Base-by-base conservation (phyloP, 805 yeast species). In the Yarrowia alimentaria region DNA sequence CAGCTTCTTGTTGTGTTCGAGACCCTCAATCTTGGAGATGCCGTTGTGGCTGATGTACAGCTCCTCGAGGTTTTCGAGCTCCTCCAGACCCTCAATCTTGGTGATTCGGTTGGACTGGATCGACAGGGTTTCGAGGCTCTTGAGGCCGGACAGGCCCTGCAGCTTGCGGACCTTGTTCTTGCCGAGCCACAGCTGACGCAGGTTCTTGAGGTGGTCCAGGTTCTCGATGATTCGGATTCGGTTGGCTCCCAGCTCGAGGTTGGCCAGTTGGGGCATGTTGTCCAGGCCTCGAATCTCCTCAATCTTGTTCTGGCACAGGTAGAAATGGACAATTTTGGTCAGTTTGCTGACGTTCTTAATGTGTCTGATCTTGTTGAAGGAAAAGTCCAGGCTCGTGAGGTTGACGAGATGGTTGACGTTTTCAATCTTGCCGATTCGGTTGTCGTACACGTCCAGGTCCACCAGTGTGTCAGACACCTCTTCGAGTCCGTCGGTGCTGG, bases 211-310 rank as follows among this genome's bases (percentile, higher is more conserved):
- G 0, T 68, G 65, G 16, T 74, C 73, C 58, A 90, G 63, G 31
- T 79, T 78, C 56, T 80, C 83, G 30, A 71, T 34, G 31, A 60
- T 65, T 34, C 77, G 73, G 37, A 88, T 75, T 53, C 79, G 74
- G 66, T 93, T 93, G 18, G 97, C 99, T 10, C 98, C 99, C 31
- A 93, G 72, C 66, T 93, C 99, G 51, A 93, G 69, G 57, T 83
- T 85, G 48, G 68, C 76, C 56, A 93, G 66, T 14, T 77, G 71
- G 1, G 64, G 66, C 53, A 88, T 70, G 1, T 73, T 71, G 11
- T 77, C 78, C 42, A 91, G 57, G 58, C 82, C 81, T 57, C 80
- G 81, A 57, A 93, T 87, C 53, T 77, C 81, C 12, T 75, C 65
- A 51, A 93, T 87, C 60, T 79, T 84, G 66, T 93, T 93, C 63